These are phyloP conservation scores for Tylopilus sp. DNA, from an alignment of 768 basidiomycete species.

Conservation along the genomic window DNA sequence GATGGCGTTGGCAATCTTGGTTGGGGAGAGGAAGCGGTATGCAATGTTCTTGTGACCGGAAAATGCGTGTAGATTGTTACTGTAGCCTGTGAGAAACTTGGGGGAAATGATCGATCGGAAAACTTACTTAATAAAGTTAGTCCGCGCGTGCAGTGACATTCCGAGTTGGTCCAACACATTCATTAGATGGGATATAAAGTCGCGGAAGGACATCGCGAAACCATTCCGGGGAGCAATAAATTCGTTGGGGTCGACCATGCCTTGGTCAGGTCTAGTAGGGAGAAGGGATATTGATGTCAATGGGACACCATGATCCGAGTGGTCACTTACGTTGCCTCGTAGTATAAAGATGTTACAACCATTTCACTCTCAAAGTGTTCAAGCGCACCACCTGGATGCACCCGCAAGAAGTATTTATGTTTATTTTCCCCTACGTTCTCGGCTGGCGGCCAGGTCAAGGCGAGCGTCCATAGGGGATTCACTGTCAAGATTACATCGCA, in stretches of 20 bases:
- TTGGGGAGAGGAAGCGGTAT: conserved; percentile 81
- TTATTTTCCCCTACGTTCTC: conserved; percentile 66
- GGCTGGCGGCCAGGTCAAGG: conserved; percentile 75
- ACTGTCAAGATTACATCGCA: conserved; percentile 75
- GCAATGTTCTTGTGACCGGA: conserved; percentile 81
- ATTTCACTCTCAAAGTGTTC: conserved; percentile 85
- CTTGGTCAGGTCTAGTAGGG: conserved; percentile 64
- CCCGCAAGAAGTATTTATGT: conserved; percentile 79
- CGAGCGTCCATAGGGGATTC: conserved; percentile 71
- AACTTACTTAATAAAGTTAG: conserved; percentile 74
- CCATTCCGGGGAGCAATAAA: conserved; percentile 81
- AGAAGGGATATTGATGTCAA: conserved; percentile 1
- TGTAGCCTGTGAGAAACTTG: conserved; percentile 26
- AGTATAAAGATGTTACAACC: conserved; percentile 77
- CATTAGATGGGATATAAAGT: conserved; percentile 79
- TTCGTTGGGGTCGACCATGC: conserved; percentile 72
- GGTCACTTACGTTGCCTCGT: conserved; percentile 72
- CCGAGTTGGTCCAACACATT: conserved; percentile 83
- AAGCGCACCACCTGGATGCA: conserved; percentile 80
- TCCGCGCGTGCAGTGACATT: conserved; percentile 77
- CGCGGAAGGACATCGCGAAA: conserved; percentile 78
- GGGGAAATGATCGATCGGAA: background rate
- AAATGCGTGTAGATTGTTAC: conserved; percentile 75
- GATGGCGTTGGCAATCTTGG: conserved; percentile 79
- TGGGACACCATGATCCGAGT: background rate